Evolutionary conservation across 2,329 filamentous ascomycete genomes (phyloP), one percentile per base, ranked within the genome.

Genomic region (Talaromyces marneffei): DNA sequence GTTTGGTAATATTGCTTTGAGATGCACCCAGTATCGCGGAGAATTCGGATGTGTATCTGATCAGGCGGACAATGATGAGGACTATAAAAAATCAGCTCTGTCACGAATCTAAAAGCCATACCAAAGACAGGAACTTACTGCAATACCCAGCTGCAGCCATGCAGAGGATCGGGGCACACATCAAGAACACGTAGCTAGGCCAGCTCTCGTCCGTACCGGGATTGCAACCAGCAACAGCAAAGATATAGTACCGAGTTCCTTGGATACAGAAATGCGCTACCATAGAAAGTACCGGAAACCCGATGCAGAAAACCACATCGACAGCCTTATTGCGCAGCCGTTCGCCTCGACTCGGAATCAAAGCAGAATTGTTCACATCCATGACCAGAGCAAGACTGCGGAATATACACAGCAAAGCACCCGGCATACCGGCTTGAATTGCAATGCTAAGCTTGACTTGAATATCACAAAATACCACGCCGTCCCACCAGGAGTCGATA

Each of bases 381-480:
- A 90, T 78, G 35, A 87, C 84, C 20, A 73, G 74, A 12, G 85
- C 84, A 16, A 90, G 78, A 52, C 79, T 82, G 53, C 84, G 79
- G 62, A 87, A 81, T 55, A 90, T 83, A 68, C 85, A 84, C 25
- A 79, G 73, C 8, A 85, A 69, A 6, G 80, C 77, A 8, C 82
- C 81, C 3, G 83, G 76, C 16, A 85, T 71, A 1, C 80, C 84
- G 0, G 84, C 77, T 18, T 78, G 77, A 8, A 78, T 74, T 3
- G 81, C 84, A 25, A 83, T 76, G 62, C 82, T 78, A 35, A 89
- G 67, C 64, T 86, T 85, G 59, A 81, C 77, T 66, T 88, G 80
- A 54, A 90, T 74, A 70, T 90, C 87, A 72, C 87, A 90, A 62
- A 87, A 81, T 2, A 80, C 81, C 4, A 71, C 68, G 4, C 87